These are phyloP conservation scores for Aschersonia sp. DNA, from an alignment of 2,329 filamentous ascomycete species.

Conservation along the genomic window DNA sequence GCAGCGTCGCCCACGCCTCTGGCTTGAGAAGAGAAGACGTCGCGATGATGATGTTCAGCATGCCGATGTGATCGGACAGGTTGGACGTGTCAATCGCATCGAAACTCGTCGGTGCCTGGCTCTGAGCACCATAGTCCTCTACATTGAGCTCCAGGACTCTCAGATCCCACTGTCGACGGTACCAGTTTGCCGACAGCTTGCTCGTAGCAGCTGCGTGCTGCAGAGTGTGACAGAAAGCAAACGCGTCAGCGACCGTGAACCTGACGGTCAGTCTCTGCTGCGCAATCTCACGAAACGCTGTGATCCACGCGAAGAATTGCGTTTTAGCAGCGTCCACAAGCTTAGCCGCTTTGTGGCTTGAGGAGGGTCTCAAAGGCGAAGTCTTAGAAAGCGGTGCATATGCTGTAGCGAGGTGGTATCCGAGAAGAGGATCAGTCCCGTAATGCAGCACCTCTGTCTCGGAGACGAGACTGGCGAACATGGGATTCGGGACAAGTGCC, in stretches of 20 bases:
- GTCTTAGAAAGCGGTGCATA: constrained; percentile 20
- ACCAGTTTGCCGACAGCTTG: constrained; percentile 22
- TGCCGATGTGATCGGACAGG: constrained; percentile 23
- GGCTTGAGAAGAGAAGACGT: constrained; percentile 30
- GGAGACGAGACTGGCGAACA: constrained; percentile 22
- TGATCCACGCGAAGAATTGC: constrained; percentile 32
- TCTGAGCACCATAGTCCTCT: constrained; percentile 20
- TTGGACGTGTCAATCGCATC: constrained; percentile 42
- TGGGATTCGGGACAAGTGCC: constrained; percentile 26
- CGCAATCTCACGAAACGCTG: constrained; percentile 17
- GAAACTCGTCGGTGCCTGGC: constrained; percentile 26
- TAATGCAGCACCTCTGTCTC: constrained; percentile 27
- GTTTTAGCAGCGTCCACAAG: constrained; percentile 20
- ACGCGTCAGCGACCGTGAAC: constrained; percentile 30
- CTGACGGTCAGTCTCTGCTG: constrained; percentile 23
- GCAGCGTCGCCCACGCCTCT: constrained; percentile 28
- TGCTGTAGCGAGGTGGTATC: constrained; percentile 42
- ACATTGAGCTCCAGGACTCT: constrained; percentile 26
- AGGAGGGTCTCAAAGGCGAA: constrained; percentile 21
- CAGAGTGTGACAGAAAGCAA: constrained; percentile 37
- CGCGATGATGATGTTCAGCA: constrained; percentile 24
- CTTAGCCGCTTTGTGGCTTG: constrained; percentile 6
- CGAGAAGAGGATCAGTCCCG: constrained; percentile 33
- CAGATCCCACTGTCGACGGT: constrained; percentile 24
- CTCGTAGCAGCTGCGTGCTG: constrained; percentile 21